phyloP scores from a whole-genome alignment of 2,329 filamentous ascomycete genomes.

The Sporothrix inflata region DNA sequence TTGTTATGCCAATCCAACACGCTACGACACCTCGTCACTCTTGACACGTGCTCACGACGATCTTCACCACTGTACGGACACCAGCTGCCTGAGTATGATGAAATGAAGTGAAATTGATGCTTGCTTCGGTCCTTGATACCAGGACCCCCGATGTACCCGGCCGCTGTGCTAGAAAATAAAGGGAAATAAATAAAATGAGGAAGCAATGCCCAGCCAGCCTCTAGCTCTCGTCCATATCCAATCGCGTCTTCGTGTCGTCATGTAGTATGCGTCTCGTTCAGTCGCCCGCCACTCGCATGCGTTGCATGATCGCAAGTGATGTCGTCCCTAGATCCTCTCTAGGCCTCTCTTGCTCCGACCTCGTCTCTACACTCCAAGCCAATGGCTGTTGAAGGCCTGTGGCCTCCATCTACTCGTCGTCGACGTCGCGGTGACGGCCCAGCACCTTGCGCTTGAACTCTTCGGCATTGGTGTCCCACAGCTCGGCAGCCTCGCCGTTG shows the following conservation, averaged over 20 bases:
- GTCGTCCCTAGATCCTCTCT: background rate
- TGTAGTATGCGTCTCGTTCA: background rate
- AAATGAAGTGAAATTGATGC: slow-evolving; percentile 27
- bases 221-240: slow-evolving; percentile 27
- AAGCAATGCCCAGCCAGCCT: background rate
- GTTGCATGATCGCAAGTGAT: background rate
- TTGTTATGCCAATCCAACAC: background rate
- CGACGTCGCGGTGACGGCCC: slow-evolving; percentile 64
- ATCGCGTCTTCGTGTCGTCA: slow-evolving; percentile 5
- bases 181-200: slow-evolving; percentile 20
- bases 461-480: slow-evolving; percentile 87
- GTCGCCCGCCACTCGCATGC: background rate
- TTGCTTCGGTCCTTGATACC: slow-evolving; percentile 24
- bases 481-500: slow-evolving; percentile 92
- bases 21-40: background rate
- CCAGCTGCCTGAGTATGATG: background rate
- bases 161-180: slow-evolving; percentile 33
- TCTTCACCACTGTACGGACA: background rate
- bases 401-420: slow-evolving; percentile 56
- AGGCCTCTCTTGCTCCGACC: background rate
- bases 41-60: background rate
- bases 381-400: background rate
- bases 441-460: slow-evolving; percentile 83
- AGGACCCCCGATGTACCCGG: slow-evolving; percentile 21
- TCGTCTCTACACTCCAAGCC: background rate